phyloP scores from a whole-genome alignment of 768 basidiomycete genomes.

The Xerocomellus chrysenteron region DNA sequence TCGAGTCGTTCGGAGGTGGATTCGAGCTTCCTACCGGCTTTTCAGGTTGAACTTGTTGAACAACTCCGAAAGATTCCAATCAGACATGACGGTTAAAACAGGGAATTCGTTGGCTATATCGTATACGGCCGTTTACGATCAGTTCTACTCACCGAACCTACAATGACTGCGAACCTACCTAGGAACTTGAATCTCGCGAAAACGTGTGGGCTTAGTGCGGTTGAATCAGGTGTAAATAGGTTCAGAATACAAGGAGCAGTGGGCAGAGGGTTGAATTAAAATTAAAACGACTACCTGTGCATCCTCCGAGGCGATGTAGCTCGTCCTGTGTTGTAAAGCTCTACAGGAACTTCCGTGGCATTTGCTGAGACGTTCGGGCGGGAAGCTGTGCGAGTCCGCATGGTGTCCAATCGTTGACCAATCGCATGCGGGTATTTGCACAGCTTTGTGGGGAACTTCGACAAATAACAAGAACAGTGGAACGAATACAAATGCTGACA shows the following conservation, averaged over 20 bases:
- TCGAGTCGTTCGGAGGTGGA: neutral
- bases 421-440: no score
- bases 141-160: neutral
- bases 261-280: no score
- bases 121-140: neutral
- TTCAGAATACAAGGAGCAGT: neutral
- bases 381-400: no score
- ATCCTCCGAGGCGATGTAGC: neutral
- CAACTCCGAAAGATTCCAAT: neutral
- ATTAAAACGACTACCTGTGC: neutral
- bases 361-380: neutral
- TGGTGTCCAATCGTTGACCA: neutral
- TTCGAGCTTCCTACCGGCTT: neutral
- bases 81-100: neutral
- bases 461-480: no score
- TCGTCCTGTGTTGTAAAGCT: neutral
- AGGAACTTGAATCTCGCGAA: neutral
- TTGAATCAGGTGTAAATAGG: neutral
- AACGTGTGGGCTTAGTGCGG: neutral
- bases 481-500: neutral
- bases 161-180: neutral
- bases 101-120: neutral
- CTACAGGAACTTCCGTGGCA: neutral
- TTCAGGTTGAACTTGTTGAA: neutral
- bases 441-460: neutral